Conservation (phyloP, 768 basidiomycete genomes). For the Amylocystis lapponica region DNA sequence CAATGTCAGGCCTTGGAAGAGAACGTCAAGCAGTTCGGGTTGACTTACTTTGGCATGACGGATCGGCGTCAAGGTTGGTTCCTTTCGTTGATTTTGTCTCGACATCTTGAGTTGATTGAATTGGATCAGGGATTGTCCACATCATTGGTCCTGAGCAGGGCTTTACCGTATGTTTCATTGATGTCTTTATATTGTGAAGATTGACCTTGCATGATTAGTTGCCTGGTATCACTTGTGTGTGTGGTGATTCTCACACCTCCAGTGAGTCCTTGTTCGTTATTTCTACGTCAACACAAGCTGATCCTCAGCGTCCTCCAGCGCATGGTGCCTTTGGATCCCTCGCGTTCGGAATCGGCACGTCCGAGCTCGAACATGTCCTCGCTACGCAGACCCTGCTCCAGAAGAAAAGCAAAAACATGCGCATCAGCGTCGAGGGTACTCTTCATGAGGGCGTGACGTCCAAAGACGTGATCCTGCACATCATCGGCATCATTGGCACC, state of each 20-base stretch:
- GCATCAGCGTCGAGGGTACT: constrained; percentile 52
- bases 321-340: constrained; percentile 66
- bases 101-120: background rate
- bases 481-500: constrained; percentile 60
- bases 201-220: constrained; percentile 22
- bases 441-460: constrained; percentile 52
- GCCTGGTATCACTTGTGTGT: constrained; percentile 46
- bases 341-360: constrained; percentile 64
- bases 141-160: constrained; percentile 66
- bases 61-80: constrained; percentile 52
- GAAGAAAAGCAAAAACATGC: constrained; percentile 62
- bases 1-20: constrained; percentile 57
- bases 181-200: background rate
- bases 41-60: constrained; percentile 65
- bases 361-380: constrained; percentile 65
- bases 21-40: constrained; percentile 59
- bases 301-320: constrained; percentile 24
- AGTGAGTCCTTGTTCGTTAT: constrained; percentile 29
- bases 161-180: constrained; percentile 39
- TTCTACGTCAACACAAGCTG: background rate
- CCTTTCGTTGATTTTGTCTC: background rate
- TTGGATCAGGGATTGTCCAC: constrained; percentile 41
- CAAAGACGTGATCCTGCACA: constrained; percentile 61
- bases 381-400: constrained; percentile 61
- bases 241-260: constrained; percentile 63